Evolutionary conservation across 2,329 filamentous ascomycete genomes (phyloP), one percentile per base, ranked within the genome.

Genomic region (Alternaria sp.): DNA sequence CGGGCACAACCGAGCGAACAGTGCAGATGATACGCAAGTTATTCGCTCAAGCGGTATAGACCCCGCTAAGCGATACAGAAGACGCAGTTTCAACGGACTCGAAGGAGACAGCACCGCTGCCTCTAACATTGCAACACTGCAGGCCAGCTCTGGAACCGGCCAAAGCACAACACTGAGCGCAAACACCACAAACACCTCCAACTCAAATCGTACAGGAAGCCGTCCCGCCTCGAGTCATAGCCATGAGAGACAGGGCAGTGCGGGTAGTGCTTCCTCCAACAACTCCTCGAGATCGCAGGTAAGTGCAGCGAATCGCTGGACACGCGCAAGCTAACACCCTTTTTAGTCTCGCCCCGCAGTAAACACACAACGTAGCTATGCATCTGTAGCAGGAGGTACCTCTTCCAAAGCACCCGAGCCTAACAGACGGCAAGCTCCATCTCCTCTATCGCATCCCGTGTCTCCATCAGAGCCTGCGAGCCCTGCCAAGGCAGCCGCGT

Each of bases 11-110:
- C 86, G 81, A 79, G 86, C 75, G 77, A 87, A 77, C 12, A 90
- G 88, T 68, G 85, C 86, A 48, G 92, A 96, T 77, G 92, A 95
- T 69, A 87, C 89, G 74, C 86, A 88, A 57, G 73, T 92, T 61
- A 82, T 84, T 70, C 87, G 83, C 58, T 82, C 84, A 56, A 77
- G 83, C 26, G 76, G 81, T n/a, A 79, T 86, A 18, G 92, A 94
- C 28, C 85, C 90, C 36, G 86, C 89, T 9, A 93, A 91, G 79
- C 86, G 92, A 73, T 91, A 93, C 79, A 86, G 93, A 69, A 88
- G 93, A 74, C 88, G 93, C 67, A 97, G 93, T 79, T 87, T 96
- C 81, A 92, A 92, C 66, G 90, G 88, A 57, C 80, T 90, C 61
- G 82, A 84, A 44, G 78, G 70, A 32, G 73, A 75, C 51, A 71